Evolutionary conservation across 2,329 filamentous ascomycete species (phyloP).

Genomic region (Pestalotiopsis sp.): DNA sequence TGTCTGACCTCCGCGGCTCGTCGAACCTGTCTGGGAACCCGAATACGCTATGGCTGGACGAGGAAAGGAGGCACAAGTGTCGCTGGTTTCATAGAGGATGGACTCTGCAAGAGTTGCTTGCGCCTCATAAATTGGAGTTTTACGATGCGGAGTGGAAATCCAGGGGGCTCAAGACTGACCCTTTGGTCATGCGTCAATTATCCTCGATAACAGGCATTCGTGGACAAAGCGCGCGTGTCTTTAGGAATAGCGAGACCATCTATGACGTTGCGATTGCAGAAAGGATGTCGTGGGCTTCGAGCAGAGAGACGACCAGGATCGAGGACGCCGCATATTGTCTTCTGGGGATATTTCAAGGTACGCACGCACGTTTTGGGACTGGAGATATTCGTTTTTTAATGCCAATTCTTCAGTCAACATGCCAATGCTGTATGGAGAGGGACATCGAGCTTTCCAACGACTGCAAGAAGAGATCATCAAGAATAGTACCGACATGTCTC

Average conservation of each 20-base stretch:
- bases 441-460: constrained; percentile 2
- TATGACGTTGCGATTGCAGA: not conserved
- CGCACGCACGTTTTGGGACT: not conserved
- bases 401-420: not conserved
- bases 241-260: not conserved
- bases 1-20: not conserved
- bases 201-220: not conserved
- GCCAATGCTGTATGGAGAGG: constrained; percentile 15
- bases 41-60: not conserved
- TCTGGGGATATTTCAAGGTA: constrained; percentile 9
- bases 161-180: not conserved
- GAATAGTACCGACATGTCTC: not conserved
- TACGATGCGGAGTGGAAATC: not conserved
- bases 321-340: constrained; percentile 14
- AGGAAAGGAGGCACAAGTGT: not conserved
- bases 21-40: not conserved
- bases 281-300: constrained; percentile 12
- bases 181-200: not conserved
- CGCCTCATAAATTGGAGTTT: not conserved
- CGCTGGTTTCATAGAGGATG: not conserved
- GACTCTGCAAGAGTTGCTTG: not conserved
- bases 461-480: constrained; percentile 13
- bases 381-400: not conserved
- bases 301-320: constrained; percentile 7
- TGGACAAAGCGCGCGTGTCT: not conserved